These are phyloP conservation scores for Colletotrichum brevisporum DNA, from an alignment of 2,329 filamentous ascomycete genomes.

Conservation along the genomic window DNA sequence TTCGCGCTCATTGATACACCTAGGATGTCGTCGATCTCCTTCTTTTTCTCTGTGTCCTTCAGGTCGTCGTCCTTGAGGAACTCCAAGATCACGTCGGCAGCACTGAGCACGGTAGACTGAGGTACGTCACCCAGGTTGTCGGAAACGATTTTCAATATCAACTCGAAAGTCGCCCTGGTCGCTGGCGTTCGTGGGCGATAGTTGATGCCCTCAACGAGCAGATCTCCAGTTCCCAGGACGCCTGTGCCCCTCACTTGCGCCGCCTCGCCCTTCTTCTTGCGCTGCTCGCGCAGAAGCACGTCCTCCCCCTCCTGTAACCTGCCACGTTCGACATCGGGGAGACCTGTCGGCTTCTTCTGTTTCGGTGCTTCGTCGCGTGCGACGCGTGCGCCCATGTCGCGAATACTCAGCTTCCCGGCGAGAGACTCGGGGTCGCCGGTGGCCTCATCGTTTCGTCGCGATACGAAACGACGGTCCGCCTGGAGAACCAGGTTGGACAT, in stretches of 20 bases:
- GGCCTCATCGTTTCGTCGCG: constrained; percentile 91
- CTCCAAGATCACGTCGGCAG: constrained; percentile 91
- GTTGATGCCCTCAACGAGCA: constrained; percentile 89
- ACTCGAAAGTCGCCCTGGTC: constrained; percentile 92
- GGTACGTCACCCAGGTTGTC: constrained; percentile 92
- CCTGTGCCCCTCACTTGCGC: constrained; percentile 79
- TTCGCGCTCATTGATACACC: constrained; percentile 87
- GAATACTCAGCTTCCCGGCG: constrained; percentile 91
- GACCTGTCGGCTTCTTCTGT: constrained; percentile 79
- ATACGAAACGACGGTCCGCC: constrained; percentile 96
- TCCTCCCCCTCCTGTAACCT: constrained; percentile 85
- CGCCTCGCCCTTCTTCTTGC: constrained; percentile 84
- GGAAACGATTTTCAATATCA: constrained; percentile 92
- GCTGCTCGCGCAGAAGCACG: constrained; percentile 85
- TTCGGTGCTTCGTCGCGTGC: constrained; percentile 85
- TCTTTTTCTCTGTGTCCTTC: constrained; percentile 99
- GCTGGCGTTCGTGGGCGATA: constrained; percentile 93
- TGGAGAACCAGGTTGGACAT: constrained; percentile 99
- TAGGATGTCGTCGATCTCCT: constrained; percentile 93
- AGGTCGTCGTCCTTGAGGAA: constrained; percentile 94
- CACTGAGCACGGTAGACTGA: constrained; percentile 91
- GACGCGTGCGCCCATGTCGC: constrained; percentile 92
- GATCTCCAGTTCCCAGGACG: constrained; percentile 86
- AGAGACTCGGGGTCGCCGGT: constrained; percentile 98
- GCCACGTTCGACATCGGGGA: constrained; percentile 81